phyloP scores from a whole-genome alignment of 202 grass and related monocot genomes.

The Musa balbisiana region DNA sequence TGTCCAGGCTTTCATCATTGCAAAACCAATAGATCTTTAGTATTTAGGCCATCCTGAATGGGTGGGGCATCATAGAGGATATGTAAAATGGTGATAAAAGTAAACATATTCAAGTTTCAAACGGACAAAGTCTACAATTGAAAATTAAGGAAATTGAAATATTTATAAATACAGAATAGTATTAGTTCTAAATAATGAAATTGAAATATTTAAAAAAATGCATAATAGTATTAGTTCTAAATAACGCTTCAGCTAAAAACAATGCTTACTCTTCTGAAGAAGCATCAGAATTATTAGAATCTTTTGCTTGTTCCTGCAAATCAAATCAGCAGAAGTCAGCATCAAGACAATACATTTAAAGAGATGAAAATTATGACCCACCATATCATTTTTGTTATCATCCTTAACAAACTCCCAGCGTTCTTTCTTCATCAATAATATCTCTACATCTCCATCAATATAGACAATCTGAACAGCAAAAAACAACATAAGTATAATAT shows the following conservation, averaged over 20 bases:
- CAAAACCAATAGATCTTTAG: too few relatives aligned
- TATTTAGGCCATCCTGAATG: too few relatives aligned
- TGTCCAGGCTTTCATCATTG: too few relatives aligned
- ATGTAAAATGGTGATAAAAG: too few relatives aligned
- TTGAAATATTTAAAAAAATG: slow-evolving; percentile 3
- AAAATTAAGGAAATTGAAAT: too few relatives aligned
- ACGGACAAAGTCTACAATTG: too few relatives aligned
- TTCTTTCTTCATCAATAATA: slow-evolving; percentile 47
- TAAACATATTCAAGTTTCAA: too few relatives aligned
- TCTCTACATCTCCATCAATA: slow-evolving; percentile 74
- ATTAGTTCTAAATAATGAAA: not conserved
- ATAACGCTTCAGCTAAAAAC: not conserved
- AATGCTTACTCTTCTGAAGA: slow-evolving; percentile 41
- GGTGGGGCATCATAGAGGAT: too few relatives aligned
- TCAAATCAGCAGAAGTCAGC: slow-evolving; percentile 12
- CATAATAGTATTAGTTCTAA: slow-evolving; percentile 9
- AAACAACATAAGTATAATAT: slow-evolving; percentile 16
- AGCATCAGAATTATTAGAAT: slow-evolving; percentile 20
- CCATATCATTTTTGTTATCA: not conserved
- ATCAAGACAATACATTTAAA: slow-evolving; percentile 6
- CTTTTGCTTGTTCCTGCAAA: slow-evolving; percentile 30
- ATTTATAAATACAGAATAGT: not conserved
- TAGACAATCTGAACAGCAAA: slow-evolving; percentile 47
- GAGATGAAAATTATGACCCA: slow-evolving; percentile 12
- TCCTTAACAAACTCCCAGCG: slow-evolving; percentile 49